These are phyloP conservation scores for Suillus weaverae DNA, from an alignment of 768 basidiomycete genomes.

Conservation along the genomic window DNA sequence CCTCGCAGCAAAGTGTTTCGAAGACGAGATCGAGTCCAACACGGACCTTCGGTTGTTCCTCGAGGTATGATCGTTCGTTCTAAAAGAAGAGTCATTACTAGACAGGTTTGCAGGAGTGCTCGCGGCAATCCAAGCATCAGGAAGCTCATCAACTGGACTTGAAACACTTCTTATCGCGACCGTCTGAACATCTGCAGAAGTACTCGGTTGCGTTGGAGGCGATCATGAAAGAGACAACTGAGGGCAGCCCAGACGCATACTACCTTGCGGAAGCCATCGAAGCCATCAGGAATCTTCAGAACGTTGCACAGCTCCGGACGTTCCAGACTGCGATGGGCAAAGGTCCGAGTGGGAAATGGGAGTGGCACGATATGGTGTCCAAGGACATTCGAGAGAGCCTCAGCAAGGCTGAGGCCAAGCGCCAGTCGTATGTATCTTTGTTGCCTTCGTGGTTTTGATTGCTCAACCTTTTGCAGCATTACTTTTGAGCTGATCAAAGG, in stretches of 20 bases:
- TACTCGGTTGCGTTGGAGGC: constrained; percentile 84
- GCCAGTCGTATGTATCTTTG: constrained; percentile 67
- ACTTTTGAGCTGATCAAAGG: constrained; percentile 95
- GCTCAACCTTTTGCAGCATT: constrained; percentile 48
- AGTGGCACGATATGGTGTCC: constrained; percentile 88
- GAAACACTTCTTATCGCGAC: constrained; percentile 61
- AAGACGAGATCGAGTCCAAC: constrained; percentile 83
- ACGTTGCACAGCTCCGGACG: constrained; percentile 78
- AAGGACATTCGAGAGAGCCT: constrained; percentile 61
- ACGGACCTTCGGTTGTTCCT: constrained; percentile 80
- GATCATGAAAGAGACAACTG: constrained; percentile 78
- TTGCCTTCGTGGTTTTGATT: not conserved
- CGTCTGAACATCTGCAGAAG: constrained; percentile 62
- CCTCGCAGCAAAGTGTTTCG: constrained; percentile 80
- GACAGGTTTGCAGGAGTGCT: constrained; percentile 20
- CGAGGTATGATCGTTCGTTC: constrained; percentile 52
- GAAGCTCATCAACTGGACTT: constrained; percentile 61
- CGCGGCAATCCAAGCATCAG: constrained; percentile 52
- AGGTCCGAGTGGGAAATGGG: constrained; percentile 77
- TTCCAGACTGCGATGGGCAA: constrained; percentile 91
- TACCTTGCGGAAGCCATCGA: constrained; percentile 82
- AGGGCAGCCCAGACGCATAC: constrained; percentile 79
- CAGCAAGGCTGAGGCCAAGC: constrained; percentile 73
- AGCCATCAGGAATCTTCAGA: constrained; percentile 80
- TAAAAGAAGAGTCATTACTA: not conserved